Evolutionary conservation across 164 flowering plant genomes (phyloP).

Genomic region (Platanus orientalis): DNA sequence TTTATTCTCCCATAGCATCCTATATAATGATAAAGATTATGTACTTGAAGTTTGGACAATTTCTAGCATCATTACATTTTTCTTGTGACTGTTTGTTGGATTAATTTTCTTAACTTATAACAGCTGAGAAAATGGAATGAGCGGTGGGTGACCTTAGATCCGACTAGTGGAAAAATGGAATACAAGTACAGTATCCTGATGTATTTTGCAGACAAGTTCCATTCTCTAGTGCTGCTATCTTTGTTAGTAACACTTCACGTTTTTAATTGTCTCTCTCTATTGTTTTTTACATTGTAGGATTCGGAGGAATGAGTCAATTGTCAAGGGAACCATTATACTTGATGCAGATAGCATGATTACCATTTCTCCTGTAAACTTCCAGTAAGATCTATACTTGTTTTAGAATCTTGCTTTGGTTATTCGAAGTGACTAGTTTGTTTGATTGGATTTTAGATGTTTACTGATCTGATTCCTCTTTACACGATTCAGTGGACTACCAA

Average conservation of each 20-base stretch:
- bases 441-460: slow-evolving; percentile 4
- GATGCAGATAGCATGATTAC: slow-evolving; percentile 87
- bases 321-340: slow-evolving; percentile 82
- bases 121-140: slow-evolving; percentile 98
- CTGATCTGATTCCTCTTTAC: slow-evolving; percentile 14
- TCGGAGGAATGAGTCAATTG: slow-evolving; percentile 75
- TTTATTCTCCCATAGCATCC: too few relatives aligned
- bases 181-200: slow-evolving; percentile 61
- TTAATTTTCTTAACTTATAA: slow-evolving; percentile 14
- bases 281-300: slow-evolving; percentile 37
- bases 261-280: too few relatives aligned
- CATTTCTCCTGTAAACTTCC: slow-evolving; percentile 87
- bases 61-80: too few relatives aligned
- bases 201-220: not conserved
- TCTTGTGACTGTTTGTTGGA: too few relatives aligned
- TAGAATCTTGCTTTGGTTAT: not conserved
- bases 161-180: slow-evolving; percentile 97
- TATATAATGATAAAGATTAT: too few relatives aligned
- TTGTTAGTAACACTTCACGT: not conserved
- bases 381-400: slow-evolving; percentile 48
- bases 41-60: too few relatives aligned
- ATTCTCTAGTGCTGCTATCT: not conserved
- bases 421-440: not conserved
- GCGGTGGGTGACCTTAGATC: slow-evolving; percentile 93
- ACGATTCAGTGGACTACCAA: slow-evolving; percentile 81